Base-by-base conservation (phyloP, 192 early-diverging fungal genomes). In the Coemansia sp. region DNA sequence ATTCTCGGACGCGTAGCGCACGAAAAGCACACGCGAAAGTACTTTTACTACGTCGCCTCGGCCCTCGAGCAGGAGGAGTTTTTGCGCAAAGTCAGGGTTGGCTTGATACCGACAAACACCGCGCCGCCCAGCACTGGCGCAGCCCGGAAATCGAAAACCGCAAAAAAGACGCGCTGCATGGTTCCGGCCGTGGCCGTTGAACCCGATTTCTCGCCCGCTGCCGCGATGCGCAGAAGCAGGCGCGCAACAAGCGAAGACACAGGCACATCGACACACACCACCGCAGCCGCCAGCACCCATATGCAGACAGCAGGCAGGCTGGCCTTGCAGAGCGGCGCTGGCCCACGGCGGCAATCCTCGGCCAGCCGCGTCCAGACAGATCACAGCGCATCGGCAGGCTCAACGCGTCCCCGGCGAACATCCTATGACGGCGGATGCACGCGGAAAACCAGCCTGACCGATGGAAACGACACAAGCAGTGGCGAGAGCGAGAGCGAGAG, bases 31-130 rank as follows among this genome's bases (percentile, higher is more conserved):
- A 78, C 84, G 13, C 78, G 87, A 40, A 87, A 87, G 52, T 83
- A 86, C 26, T 81, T 86, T 57, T 89, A 89, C 54, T 89, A 84
- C 33, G 67, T 89, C n/a, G 84, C 81, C n/a, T 72, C 77, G 0
- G 77, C 56, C 0, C 53, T 36, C 50, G 63, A 67, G 45, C 72
- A 75, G 44, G 61, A 68, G 28, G 72, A 59, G 14, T 75, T 75
- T 36, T 51, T 55, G 44, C 60, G 54, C 46, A 64, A 68, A 30
- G 72, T 68, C 9, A 42, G 54, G 6, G 55, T 50, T 0, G 70
- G 70, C 14, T 52, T 73, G 10, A 67, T 73, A 23, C 70, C 70
- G 0, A 57, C 58, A 3, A 45, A 45, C 3, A 23, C 62, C 11
- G 18, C 50, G 14, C 9, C 37, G 25, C 19, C 35, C 29, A 64